Base-by-base conservation (phyloP, 805 yeast species). In the Phaffomyces thermotolerans region DNA sequence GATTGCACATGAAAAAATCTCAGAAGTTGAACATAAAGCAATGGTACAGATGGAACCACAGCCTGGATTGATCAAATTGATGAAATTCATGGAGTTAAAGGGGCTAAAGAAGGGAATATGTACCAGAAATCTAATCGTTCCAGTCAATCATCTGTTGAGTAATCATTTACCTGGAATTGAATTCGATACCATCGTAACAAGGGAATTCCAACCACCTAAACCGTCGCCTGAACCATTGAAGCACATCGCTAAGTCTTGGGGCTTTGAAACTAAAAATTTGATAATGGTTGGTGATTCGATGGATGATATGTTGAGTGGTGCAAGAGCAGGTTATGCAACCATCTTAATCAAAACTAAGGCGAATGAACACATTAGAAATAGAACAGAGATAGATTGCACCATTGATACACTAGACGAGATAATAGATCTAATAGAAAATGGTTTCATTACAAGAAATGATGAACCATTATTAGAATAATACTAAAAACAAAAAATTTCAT, bases 241-340 rank as follows among this genome's bases (percentile, higher is more conserved):
- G 18, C 75, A 78, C 49, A 80, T 82, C 22, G 75, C 81, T 3
- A 46, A 64, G 33, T 40, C 52, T 4, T 76, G 84, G 79, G 67
- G 66, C 2, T 39, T 73, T 15, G 51, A 59, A 1, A 76, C 84
- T 0, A 50, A 59, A 15, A 65, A 73, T 34, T 48, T 81, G 27
- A 56, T 81, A 6, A 82, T 82, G 89, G 83, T 82, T 14, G 90
- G 90, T 12, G 89, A 82, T 56, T 81, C 88, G 0, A 59, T 67
- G 34, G 89, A 82, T 59, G 90, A 82, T 53, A 77, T 82, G 79
- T 62, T 53, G 35, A 76, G 84, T 27, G 89, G 87, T 4, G 57
- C 67, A 27, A 51, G 64, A n/a, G 88, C 89, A 1, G 88, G 88
- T 0, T 73, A 76, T 36, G 64, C 71, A 3, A 73, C 86, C 1